A percentile compares a stretch with the other conserved stretches of the same genome.
These are phyloP conservation scores for Penicillium concentricum DNA, from an alignment of 2,329 filamentous ascomycete genomes.

Conservation along the genomic window DNA sequence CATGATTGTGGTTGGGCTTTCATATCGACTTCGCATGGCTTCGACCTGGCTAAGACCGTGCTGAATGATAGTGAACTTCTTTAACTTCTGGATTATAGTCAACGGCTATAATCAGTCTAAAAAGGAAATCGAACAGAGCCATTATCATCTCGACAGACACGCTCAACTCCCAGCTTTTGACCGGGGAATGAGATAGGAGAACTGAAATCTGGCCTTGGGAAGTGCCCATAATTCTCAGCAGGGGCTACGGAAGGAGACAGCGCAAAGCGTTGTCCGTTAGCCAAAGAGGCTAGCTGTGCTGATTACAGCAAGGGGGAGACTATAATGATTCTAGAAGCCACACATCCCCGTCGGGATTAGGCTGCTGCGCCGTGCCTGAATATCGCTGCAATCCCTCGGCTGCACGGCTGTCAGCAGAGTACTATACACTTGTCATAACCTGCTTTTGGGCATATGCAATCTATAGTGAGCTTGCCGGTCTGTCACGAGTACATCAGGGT, in stretches of 20 bases:
- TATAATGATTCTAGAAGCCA: not conserved
- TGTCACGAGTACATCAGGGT: not conserved
- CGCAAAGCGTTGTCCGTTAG: too few relatives aligned
- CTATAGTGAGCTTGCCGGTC: not conserved
- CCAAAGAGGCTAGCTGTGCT: not conserved
- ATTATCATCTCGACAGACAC: not conserved
- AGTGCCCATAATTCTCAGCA: too few relatives aligned
- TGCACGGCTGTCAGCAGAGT: not conserved
- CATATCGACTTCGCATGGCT: not conserved
- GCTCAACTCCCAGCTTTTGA: not conserved
- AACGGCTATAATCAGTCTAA: not conserved
- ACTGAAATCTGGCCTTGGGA: not conserved
- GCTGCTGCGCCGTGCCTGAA: conserved; percentile 12
- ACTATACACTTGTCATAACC: not conserved
- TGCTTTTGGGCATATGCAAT: not conserved
- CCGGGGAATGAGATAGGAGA: not conserved
- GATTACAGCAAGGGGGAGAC: not conserved
- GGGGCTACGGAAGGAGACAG: too few relatives aligned
- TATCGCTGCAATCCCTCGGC: not conserved
- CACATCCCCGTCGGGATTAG: conserved; percentile 5
- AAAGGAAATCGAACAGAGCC: not conserved
- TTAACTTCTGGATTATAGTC: not conserved
- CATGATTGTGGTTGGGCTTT: too few relatives aligned
- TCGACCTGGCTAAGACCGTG: not conserved
- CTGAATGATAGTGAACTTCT: not conserved